These are phyloP conservation scores for Persicaria maculosa DNA, from an alignment of 148 eudicot species.

Conservation along the genomic window DNA sequence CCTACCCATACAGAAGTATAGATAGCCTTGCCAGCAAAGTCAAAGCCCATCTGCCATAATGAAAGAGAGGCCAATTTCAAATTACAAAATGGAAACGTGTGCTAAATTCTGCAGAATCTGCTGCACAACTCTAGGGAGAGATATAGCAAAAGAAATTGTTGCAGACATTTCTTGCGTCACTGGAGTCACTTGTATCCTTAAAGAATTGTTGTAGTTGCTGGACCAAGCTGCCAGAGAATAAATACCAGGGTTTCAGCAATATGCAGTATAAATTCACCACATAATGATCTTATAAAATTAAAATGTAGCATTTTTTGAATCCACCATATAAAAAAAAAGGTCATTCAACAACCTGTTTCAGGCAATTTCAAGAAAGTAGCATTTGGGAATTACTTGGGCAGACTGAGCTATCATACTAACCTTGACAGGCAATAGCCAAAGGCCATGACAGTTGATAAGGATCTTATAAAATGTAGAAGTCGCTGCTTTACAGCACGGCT, in stretches of 20 bases:
- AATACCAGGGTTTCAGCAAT: neutral
- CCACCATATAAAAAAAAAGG: neutral
- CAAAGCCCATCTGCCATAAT: slow-evolving; percentile 65
- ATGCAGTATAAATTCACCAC: neutral
- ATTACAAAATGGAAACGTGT: neutral
- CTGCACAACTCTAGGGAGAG: neutral
- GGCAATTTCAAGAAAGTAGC: neutral
- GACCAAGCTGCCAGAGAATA: slow-evolving; percentile 51
- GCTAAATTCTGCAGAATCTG: neutral
- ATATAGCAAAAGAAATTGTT: neutral
- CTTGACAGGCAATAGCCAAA: slow-evolving; percentile 79
- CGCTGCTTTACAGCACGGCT: slow-evolving; percentile 78
- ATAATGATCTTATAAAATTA: no score
- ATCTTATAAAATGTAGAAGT: slow-evolving; percentile 60
- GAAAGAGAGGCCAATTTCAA: neutral
- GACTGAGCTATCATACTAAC: slow-evolving; percentile 23
- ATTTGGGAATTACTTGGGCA: neutral
- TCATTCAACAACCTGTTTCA: neutral
- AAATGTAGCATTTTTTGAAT: no score
- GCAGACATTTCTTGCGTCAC: slow-evolving; percentile 80
- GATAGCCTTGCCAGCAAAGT: slow-evolving; percentile 90
- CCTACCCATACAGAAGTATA: slow-evolving; percentile 91
- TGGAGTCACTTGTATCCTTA: slow-evolving; percentile 51
- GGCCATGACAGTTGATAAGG: slow-evolving; percentile 84
- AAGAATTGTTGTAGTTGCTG: slow-evolving; percentile 71